Conservation (phyloP, 768 basidiomycete genomes). For the Epithele typhae region DNA sequence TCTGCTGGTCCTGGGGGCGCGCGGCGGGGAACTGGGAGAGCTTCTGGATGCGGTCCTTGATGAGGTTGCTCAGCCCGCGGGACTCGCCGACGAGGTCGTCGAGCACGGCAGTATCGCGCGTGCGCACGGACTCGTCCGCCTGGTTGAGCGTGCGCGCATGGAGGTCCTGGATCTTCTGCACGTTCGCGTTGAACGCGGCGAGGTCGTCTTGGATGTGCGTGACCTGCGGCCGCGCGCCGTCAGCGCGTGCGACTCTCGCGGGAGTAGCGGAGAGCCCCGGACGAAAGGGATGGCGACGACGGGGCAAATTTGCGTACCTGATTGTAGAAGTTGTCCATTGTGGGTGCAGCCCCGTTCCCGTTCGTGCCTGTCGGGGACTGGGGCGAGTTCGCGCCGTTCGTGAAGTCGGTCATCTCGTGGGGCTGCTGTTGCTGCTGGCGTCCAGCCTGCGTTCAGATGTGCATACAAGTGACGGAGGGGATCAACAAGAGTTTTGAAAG, state of each 20-base stretch:
- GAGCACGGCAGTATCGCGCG: slow-evolving; percentile 57
- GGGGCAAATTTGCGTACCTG: slow-evolving; percentile 23
- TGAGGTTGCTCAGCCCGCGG: slow-evolving; percentile 57
- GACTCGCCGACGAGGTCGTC: slow-evolving; percentile 71
- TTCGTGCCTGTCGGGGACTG: slow-evolving; percentile 18
- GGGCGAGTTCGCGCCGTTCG: slow-evolving; percentile 10
- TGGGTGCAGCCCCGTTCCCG: slow-evolving; percentile 19
- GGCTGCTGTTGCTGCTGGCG: slow-evolving; percentile 19
- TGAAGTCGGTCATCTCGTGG: slow-evolving; percentile 27
- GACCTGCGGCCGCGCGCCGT: slow-evolving; percentile 43
- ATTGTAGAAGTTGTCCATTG: slow-evolving; percentile 28
- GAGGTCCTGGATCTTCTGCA: slow-evolving; percentile 62
- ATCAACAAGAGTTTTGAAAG: not conserved
- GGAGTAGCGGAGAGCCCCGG: too few species aligned
- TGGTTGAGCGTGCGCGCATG: slow-evolving; percentile 75
- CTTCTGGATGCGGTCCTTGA: slow-evolving; percentile 71
- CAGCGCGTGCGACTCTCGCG: not conserved
- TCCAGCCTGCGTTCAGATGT: slow-evolving; percentile 29
- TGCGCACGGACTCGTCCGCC: slow-evolving; percentile 63
- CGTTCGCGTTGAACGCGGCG: slow-evolving; percentile 63
- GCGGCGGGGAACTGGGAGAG: slow-evolving; percentile 62
- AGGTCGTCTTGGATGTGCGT: slow-evolving; percentile 70
- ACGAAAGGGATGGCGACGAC: too few species aligned
- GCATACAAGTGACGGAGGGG: slow-evolving; percentile 3
- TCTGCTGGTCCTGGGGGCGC: slow-evolving; percentile 63